Conservation (phyloP, 1,139 yeast species). For the Debaryomyces singareniensis region DNA sequence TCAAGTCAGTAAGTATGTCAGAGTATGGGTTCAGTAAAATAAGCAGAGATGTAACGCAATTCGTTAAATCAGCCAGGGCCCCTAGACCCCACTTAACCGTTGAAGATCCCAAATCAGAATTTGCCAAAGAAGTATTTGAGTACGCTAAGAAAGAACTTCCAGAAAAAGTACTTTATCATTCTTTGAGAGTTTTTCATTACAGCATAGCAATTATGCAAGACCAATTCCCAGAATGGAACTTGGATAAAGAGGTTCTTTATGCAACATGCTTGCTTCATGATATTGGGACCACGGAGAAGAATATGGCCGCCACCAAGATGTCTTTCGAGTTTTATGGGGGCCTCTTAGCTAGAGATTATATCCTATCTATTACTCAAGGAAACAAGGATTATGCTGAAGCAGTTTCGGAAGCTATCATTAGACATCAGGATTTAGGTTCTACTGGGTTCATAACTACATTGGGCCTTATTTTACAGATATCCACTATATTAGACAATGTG, state of each 20-base stretch:
- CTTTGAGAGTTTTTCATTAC: constrained; percentile 28
- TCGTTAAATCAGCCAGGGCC: constrained; percentile 9
- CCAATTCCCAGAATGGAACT: constrained; percentile 30
- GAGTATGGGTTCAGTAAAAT: constrained; percentile 27
- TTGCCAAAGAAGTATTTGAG: constrained; percentile 15
- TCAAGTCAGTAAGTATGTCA: constrained; percentile 22
- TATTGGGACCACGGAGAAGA: constrained; percentile 30
- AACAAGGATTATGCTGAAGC: constrained; percentile 31
- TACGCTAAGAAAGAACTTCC: constrained; percentile 24
- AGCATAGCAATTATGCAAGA: constrained; percentile 28
- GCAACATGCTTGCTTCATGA: constrained; percentile 31
- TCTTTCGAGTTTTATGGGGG: constrained; percentile 37
- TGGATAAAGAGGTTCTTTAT: constrained; percentile 24
- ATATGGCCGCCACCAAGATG: constrained; percentile 29
- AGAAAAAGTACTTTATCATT: constrained; percentile 22
- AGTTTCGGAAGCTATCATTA: constrained; percentile 31
- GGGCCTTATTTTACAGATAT: constrained; percentile 29
- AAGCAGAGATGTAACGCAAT: constrained; percentile 22
- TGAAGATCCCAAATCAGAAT: constrained; percentile 16
- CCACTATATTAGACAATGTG: constrained; percentile 33
- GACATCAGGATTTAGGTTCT: constrained; percentile 34
- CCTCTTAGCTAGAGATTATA: constrained; percentile 22
- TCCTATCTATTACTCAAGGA: constrained; percentile 17
- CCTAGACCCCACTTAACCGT: constrained; percentile 20
- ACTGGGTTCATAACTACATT: constrained; percentile 30